Conservation (phyloP, 2,329 filamentous ascomycete species). For the Lasiodiplodia hormozganensis region DNA sequence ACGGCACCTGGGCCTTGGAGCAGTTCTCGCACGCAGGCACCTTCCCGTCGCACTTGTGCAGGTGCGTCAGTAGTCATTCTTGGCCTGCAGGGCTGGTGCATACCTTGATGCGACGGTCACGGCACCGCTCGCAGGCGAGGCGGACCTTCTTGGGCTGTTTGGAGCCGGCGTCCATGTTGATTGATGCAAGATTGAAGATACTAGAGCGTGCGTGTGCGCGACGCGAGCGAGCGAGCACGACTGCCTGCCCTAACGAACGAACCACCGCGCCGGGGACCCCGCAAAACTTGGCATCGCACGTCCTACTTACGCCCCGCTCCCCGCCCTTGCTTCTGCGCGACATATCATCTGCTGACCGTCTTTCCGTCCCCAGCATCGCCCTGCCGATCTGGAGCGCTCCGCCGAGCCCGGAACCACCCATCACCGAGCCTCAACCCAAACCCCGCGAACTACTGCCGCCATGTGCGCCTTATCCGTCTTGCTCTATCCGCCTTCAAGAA, state of each 20-base stretch:
- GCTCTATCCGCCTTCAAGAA: too few relatives aligned
- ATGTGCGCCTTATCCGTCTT: too few relatives aligned
- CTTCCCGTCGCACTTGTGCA: constrained; percentile 47
- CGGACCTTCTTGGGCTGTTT: constrained; percentile 46
- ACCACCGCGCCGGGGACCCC: neutral
- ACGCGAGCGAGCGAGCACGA: neutral
- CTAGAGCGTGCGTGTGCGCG: neutral
- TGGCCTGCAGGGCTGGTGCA: neutral
- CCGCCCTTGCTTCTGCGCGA: neutral
- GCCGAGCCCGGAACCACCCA: neutral
- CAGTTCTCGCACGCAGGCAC: constrained; percentile 49
- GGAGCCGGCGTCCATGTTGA: neutral
- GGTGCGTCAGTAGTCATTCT: neutral
- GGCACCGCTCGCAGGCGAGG: constrained; percentile 48
- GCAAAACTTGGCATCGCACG: neutral
- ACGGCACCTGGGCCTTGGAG: constrained; percentile 43
- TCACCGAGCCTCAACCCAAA: neutral
- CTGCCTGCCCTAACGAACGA: neutral
- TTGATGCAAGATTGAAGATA: neutral
- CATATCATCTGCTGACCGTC: neutral
- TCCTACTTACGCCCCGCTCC: neutral
- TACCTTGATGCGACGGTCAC: constrained; percentile 48
- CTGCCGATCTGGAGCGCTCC: constrained; percentile 2
- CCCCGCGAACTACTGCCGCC: too few relatives aligned
- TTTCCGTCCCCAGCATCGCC: neutral